Evolutionary conservation across 495 filamentous ascomycete genomes (phyloP), one percentile per base, ranked within the genome.

Genomic region (Penicillium canariense): DNA sequence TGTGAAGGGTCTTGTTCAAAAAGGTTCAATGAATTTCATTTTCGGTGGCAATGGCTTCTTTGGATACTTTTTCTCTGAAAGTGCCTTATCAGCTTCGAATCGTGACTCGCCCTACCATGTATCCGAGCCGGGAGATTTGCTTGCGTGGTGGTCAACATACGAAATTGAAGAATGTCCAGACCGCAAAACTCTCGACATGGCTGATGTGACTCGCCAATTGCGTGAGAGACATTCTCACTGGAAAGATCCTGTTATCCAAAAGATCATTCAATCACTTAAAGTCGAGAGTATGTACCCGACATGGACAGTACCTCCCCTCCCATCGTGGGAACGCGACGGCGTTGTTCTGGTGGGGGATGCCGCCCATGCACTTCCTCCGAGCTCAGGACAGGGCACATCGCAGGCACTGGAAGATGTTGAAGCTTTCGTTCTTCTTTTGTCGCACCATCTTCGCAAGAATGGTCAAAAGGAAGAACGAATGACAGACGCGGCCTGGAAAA

Each of bases 21-120:
- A 68, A 17, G 74, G 76, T n/a, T 69, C 68, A 1, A 81, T 82
- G 77, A 75, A 73, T 51, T 73, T 85, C 45, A 65, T 74, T 7
- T 76, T 80, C 50, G 78, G 81, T 4, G 65, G 72, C 22, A 79
- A 79, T 38, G 81, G 81, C 1, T 83, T 84, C 69, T 84, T 85
- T 59, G 82, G 82, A 6, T 85, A 84, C 55, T 73, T 75, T 32
- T 73, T 65, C 47, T 59, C 65, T 11, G 59, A 66, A 2, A 68
- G 65, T 27, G 52, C 54, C 5, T 0, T 32, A 10, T 56, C 61
- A 1, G 58, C 47, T 14, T 50, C 57, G 1, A 47, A 66, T 14
- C 56, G 61, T 0, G 65, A 64, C 32, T 70, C 66, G 3, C 58
- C 59, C 36, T 67, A 64, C 28, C 56, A 69, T 25, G 43, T 71